Conservation (phyloP, 2,329 filamentous ascomycete species). For the Alternaria ethzedia region DNA sequence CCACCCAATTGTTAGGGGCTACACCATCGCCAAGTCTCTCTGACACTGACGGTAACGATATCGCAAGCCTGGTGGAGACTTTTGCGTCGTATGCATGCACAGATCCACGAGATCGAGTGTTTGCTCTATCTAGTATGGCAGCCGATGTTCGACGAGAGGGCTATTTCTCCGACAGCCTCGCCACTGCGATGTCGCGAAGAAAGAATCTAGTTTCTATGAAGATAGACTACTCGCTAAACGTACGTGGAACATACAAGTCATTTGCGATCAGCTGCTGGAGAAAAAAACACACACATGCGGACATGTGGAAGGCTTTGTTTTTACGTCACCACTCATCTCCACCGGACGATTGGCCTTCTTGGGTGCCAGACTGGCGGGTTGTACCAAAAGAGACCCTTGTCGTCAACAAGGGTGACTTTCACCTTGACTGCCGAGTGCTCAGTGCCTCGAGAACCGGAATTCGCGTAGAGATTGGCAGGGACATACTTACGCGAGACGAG, state of each 20-base stretch:
- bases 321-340: neutral
- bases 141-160: neutral
- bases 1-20: too few species aligned
- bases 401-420: too few species aligned
- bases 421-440: too few species aligned
- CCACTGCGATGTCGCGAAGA: too few species aligned
- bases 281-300: rapidly evolving
- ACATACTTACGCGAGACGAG: too few species aligned
- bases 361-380: conserved; percentile 9
- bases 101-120: neutral
- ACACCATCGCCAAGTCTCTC: too few species aligned
- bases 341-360: neutral
- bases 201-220: neutral
- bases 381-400: neutral
- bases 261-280: neutral
- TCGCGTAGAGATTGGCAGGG: rapidly evolving
- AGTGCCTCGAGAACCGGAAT: neutral
- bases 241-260: neutral
- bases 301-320: neutral
- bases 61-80: neutral
- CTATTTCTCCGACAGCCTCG: too few species aligned
- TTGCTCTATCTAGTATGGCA: neutral
- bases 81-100: neutral
- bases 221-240: neutral
- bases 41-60: too few species aligned